Conservation (phyloP, 192 early-diverging fungal species). For the Podila horticola region DNA sequence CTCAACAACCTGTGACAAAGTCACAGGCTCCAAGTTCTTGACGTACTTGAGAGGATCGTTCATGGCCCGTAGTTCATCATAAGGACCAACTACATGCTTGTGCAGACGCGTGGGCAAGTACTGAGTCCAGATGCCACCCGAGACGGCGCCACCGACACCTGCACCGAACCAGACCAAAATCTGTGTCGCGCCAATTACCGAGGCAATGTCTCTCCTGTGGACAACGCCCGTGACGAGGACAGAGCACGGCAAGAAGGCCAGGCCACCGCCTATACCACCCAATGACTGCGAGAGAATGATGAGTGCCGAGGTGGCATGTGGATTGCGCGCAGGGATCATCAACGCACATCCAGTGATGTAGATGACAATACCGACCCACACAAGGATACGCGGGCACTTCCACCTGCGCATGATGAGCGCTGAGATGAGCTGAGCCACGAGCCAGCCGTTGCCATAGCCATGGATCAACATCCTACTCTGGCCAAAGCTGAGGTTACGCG, state of each 20-base stretch:
- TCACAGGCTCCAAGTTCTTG: not conserved
- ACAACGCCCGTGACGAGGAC: constrained; percentile 3
- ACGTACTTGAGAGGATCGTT: constrained; percentile 4
- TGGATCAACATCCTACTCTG: not conserved
- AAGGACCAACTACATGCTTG: not conserved
- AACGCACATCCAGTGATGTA: not conserved
- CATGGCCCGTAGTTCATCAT: not conserved
- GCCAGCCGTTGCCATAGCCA: not conserved
- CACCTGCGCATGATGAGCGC: not conserved
- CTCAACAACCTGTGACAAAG: not conserved
- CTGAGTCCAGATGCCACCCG: constrained; percentile 3
- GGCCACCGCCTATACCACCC: not conserved
- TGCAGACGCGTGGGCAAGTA: not conserved
- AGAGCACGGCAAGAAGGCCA: not conserved
- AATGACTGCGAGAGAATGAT: not conserved
- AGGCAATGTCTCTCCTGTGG: constrained; percentile 2
- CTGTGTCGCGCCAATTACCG: not conserved
- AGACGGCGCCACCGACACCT: not conserved
- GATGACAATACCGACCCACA: not conserved
- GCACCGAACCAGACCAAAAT: constrained; percentile 1
- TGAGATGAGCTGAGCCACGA: not conserved
- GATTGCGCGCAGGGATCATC: constrained; percentile 2
- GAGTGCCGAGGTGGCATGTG: not conserved
- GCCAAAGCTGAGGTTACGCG: constrained; percentile 1
- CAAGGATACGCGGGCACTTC: not conserved